Evolutionary conservation across 306 rosid genomes (phyloP).

Genomic region (Senna siamea): DNA sequence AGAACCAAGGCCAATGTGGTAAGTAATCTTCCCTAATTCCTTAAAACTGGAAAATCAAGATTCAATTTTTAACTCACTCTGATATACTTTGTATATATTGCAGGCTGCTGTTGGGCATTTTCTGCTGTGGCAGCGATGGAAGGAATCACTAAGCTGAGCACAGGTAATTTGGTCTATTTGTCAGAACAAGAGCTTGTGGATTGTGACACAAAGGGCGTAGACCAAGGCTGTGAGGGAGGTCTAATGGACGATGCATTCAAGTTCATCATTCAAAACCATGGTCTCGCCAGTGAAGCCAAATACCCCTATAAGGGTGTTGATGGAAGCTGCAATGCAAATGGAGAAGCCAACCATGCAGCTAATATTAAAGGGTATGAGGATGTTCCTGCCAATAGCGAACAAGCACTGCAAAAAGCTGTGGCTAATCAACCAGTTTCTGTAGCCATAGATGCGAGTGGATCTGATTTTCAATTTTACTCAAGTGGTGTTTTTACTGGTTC

Average conservation of each 20-base stretch:
- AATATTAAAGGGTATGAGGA: slow-evolving; percentile 47
- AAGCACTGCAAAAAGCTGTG: slow-evolving; percentile 48
- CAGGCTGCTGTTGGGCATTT: slow-evolving; percentile 61
- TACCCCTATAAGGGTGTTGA: slow-evolving; percentile 46
- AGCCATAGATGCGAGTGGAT: slow-evolving; percentile 52
- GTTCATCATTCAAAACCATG: slow-evolving; percentile 44
- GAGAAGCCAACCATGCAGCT: slow-evolving; percentile 15
- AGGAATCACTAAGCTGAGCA: slow-evolving; percentile 42
- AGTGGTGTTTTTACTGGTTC: slow-evolving; percentile 54
- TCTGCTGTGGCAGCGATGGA: slow-evolving; percentile 55
- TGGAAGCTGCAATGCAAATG: slow-evolving; percentile 33
- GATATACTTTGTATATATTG: background rate
- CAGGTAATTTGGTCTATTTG: slow-evolving; percentile 41
- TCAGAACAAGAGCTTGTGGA: slow-evolving; percentile 60
- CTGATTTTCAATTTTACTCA: slow-evolving; percentile 42
- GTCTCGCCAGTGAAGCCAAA: slow-evolving; percentile 37
- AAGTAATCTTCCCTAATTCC: background rate
- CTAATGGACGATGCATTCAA: slow-evolving; percentile 50
- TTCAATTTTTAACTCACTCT: background rate
- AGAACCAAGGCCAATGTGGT: slow-evolving; percentile 58
- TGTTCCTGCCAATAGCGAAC: slow-evolving; percentile 45
- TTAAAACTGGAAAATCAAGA: background rate
- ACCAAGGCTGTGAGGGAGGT: slow-evolving; percentile 55
- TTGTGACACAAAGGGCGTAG: slow-evolving; percentile 45
- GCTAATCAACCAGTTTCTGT: slow-evolving; percentile 53